Evolutionary conservation across 345 rosid species (phyloP), one percentile per base, ranked within the genome.

Genomic region (Eucalyptus pauciflora): DNA sequence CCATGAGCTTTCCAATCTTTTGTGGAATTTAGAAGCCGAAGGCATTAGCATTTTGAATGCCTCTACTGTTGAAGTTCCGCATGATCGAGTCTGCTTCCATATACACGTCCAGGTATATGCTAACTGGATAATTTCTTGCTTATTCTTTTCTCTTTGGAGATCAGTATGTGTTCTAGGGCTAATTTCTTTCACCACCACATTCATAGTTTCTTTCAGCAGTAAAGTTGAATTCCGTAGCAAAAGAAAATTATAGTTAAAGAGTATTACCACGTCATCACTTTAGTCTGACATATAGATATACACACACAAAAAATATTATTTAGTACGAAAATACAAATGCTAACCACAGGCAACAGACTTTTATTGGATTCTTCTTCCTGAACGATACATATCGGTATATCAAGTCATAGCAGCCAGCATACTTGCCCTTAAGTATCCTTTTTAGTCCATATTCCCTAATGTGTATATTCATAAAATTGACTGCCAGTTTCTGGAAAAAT

Each of bases 1-100:
- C 27, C 10, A 49, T 46, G 18, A 43, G 62, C 87, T 93, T 41
- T 89, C 91, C 46, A 88, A 87, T 50, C 58, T 92, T 31, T 48
- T 92, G 79, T 85, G 64, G 49, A 93, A 91, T 64, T 62, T 91
- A 64, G 94, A 92, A 90, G 92, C 81, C 83, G 67, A 91, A 86
- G 91, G 88, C 85, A 86, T 83, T 25, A 11, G 81, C 60, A 83
- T 93, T 86, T 25, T 50, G 79, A 85, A 90, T 69, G 92, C 92
- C 79, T 91, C 93, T 25, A 89, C 91, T 16, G 86, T 88, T 60
- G 64, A 71, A 46, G 89, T 90, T 64, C 87, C 91, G 54, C 91
- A 88, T 45, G 88, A 89, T 43, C 86, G 88, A 50, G 80, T 87
- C 87, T 91, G 90, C 51, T 92, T 80, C 87, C 87, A 92, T 89